Base-by-base conservation (phyloP, 768 basidiomycete genomes). In the Glaciozyma antarctica region DNA sequence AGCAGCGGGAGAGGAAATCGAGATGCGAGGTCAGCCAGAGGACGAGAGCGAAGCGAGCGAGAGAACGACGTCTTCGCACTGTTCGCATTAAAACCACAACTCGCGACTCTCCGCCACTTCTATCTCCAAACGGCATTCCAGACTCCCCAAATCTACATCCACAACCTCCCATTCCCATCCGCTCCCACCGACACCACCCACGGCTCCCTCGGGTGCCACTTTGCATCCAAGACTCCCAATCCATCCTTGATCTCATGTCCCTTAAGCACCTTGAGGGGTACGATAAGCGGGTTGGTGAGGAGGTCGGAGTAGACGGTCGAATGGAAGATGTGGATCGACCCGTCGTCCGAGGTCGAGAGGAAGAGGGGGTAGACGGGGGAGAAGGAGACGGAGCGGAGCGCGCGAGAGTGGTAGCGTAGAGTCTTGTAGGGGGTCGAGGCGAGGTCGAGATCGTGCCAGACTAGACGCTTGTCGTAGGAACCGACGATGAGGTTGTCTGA, bases 391-490 rank as follows among this genome's bases (percentile, higher is more conserved):
- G 90, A 88, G 63, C 95, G 88, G 64, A 99, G 87, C 30, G 95
- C 95, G 67, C 88, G 86, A 7, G 88, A 80, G 78, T 99, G 95
- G 76, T 98, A 98, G 66, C 92, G 60, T 72, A 99, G 79, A 61
- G 95, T 85, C 79, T 95, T 97, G 82, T 94, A 99, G 1, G 95
- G 95, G 76, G 94, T 95, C 68, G 89, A 87, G 71, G 87, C 90
- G 62, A 99, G 84, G 74, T 98, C 95, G 70, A 99, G 80, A 79
- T 99, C 95, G 77, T 98, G 98, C 95, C 95, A 99, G 76, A 91
- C 93, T 21, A 99, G 79, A 77, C 97, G 95, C 71, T 88, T 86
- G 79, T 99, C 95, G 77, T 98, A 98, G 55, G 90, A 90, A 65
- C 95, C 95, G 58, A 99, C 89, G 67, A 99, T 90, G 66, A 99